These are phyloP conservation scores for Phlyctochytrium planicorne DNA, from an alignment of 192 early-diverging fungal genomes.

Conservation along the genomic window DNA sequence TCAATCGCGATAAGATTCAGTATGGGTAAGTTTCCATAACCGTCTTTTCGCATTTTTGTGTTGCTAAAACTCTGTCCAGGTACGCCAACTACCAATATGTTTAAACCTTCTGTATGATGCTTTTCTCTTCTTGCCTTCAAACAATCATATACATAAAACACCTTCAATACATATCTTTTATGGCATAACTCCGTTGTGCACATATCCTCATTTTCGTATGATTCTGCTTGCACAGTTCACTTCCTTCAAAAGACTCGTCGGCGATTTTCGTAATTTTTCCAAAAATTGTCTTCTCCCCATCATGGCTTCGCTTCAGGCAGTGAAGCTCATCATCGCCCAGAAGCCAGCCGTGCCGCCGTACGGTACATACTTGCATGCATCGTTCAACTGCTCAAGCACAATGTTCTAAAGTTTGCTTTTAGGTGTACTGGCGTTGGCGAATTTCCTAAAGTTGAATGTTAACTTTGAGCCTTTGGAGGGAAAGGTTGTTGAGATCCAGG, in stretches of 20 bases:
- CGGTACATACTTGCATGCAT: no score
- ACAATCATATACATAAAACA: no score
- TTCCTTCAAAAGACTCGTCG: no score
- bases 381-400: no score
- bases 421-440: conserved; percentile 26
- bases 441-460: conserved; percentile 17
- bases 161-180: no score
- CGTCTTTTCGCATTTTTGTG: neutral
- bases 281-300: no score
- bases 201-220: no score
- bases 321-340: neutral
- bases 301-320: no score
- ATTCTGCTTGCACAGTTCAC: no score
- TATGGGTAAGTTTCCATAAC: conserved; percentile 49
- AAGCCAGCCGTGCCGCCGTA: neutral
- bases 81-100: conserved; percentile 56
- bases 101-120: conserved; percentile 1
- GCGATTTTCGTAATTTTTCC: no score
- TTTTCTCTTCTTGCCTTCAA: neutral
- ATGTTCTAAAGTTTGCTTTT: neutral
- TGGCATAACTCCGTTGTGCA: no score
- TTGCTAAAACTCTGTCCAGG: conserved; percentile 26
- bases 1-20: conserved; percentile 56
- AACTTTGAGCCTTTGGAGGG: neutral
- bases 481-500: neutral